phyloP scores from a whole-genome alignment of 2,329 filamentous ascomycete species.

The Lasiodiplodia gonubiensis region DNA sequence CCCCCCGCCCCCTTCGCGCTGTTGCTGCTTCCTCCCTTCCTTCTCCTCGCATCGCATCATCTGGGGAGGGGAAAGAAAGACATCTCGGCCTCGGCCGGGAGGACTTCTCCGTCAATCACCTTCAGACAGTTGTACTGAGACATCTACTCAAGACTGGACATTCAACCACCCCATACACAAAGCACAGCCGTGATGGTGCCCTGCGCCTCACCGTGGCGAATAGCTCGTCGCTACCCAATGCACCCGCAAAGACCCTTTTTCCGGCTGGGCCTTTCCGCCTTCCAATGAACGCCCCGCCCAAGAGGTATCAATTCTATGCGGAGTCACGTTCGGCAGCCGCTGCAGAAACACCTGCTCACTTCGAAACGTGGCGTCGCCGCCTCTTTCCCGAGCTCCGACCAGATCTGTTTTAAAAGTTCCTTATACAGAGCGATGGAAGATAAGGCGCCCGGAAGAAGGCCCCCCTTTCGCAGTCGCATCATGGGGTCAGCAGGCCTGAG shows the following conservation, averaged over 20 bases:
- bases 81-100: background rate
- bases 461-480: background rate
- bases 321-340: too few species aligned
- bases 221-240: too few species aligned
- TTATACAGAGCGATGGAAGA: background rate
- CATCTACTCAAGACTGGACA: too few species aligned
- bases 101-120: background rate
- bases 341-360: background rate
- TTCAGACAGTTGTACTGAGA: background rate
- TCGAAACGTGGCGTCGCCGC: background rate
- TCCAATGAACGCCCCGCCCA: too few species aligned
- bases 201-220: too few species aligned
- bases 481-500: background rate
- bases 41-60: background rate
- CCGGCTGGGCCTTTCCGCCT: too few species aligned
- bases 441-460: background rate
- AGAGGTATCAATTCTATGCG: too few species aligned
- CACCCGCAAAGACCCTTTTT: too few species aligned
- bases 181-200: too few species aligned
- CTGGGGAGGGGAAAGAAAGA: background rate
- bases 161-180: too few species aligned
- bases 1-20: background rate
- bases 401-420: background rate
- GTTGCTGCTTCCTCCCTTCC: background rate
- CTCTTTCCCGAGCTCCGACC: background rate